Evolutionary conservation across 441 rosid species (phyloP).

Genomic region (Gossypium davidsonii): DNA sequence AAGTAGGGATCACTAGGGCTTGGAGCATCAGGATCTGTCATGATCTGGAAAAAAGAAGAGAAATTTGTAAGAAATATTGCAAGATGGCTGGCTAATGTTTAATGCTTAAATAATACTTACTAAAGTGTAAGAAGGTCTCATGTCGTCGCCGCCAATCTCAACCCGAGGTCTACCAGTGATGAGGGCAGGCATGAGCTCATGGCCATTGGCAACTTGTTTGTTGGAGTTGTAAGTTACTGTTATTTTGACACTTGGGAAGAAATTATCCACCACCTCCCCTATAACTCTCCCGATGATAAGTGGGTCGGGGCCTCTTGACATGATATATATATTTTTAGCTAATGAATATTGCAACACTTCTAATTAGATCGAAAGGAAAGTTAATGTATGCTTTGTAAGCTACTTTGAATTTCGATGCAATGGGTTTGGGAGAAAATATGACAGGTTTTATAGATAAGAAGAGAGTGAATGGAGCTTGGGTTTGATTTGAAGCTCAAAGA

Average conservation of each 20-base stretch:
- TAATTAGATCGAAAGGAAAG: neutral
- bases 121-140: conserved; percentile 55
- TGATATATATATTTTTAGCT: conserved; percentile 2
- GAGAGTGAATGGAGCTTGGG: conserved; percentile 11
- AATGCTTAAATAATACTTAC: conserved; percentile 22
- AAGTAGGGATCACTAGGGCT: conserved; percentile 64
- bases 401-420: neutral
- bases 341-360: neutral
- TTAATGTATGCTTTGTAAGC: neutral
- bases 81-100: neutral
- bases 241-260: conserved; percentile 46
- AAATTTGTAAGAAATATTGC: neutral
- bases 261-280: conserved; percentile 60
- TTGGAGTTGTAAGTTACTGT: conserved; percentile 40
- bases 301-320: conserved; percentile 56
- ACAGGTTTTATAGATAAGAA: conserved; percentile 28
- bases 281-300: conserved; percentile 48
- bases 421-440: neutral
- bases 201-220: conserved; percentile 55
- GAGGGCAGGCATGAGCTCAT: conserved; percentile 47
- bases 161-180: conserved; percentile 43
- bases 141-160: conserved; percentile 58
- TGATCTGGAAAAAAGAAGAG: conserved; percentile 26
- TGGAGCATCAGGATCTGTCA: conserved; percentile 75
- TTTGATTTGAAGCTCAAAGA: conserved; percentile 22